These are phyloP conservation scores for Phaeosphaeria sp. DNA, from an alignment of 2,329 filamentous ascomycete genomes.

Conservation along the genomic window DNA sequence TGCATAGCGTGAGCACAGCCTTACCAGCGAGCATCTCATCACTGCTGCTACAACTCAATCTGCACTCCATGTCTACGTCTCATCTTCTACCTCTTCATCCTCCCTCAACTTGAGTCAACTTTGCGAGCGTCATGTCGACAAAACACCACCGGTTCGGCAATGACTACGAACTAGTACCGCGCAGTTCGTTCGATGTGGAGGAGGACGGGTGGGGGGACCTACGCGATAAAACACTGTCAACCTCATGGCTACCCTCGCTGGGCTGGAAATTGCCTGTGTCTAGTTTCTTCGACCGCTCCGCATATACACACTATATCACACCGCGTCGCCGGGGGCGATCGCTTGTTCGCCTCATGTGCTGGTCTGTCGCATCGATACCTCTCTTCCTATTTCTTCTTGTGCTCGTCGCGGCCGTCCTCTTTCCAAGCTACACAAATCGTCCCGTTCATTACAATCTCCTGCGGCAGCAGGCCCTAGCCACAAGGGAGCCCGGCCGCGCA, in stretches of 20 bases:
- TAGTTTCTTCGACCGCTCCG: constrained; percentile 35
- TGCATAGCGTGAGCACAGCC: neutral
- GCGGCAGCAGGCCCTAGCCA: constrained; percentile 40
- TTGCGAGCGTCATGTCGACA: constrained; percentile 16
- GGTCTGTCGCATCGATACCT: constrained; percentile 39
- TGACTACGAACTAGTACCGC: constrained; percentile 44
- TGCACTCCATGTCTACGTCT: neutral
- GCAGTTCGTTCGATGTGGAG: constrained; percentile 31
- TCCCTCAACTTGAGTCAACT: neutral
- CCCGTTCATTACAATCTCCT: constrained; percentile 60
- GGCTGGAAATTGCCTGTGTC: constrained; percentile 20
- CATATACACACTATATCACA: constrained; percentile 42
- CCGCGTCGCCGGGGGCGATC: constrained; percentile 43
- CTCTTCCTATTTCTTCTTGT: constrained; percentile 46
- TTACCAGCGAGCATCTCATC: neutral
- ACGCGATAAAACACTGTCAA: constrained; percentile 23
- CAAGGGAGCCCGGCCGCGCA: constrained; percentile 48
- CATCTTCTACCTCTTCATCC: neutral
- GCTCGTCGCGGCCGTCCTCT: constrained; percentile 56
- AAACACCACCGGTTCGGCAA: constrained; percentile 26
- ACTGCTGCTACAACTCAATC: neutral
- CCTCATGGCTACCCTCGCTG: constrained; percentile 17
- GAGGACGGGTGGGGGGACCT: constrained; percentile 21
- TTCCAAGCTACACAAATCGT: constrained; percentile 63
- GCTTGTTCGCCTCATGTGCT: constrained; percentile 39